A percentile compares a stretch with the other conserved stretches of the same genome.
Evolutionary conservation across 306 rosid genomes (phyloP).

Genomic region (Casuarina glauca): DNA sequence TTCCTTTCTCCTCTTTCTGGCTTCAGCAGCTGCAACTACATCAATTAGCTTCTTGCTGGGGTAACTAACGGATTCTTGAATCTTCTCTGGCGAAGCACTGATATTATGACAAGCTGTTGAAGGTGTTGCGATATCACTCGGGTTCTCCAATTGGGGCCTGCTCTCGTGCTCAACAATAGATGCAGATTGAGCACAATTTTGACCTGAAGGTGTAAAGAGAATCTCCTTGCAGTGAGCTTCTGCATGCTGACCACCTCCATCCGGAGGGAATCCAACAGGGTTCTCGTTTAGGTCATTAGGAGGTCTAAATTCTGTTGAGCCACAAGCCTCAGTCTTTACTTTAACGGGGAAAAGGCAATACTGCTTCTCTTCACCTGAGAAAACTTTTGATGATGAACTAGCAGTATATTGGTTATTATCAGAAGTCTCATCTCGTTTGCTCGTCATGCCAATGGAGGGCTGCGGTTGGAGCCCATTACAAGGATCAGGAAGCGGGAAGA

Average conservation of each 20-base stretch:
- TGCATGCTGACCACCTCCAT: conserved; percentile 38
- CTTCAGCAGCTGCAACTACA: conserved; percentile 75
- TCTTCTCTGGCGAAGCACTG: conserved; percentile 46
- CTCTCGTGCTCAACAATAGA: conserved; percentile 42
- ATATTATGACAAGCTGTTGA: conserved; percentile 36
- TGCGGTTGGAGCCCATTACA: conserved; percentile 52
- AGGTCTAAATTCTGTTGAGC: conserved; percentile 37
- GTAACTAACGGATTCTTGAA: conserved; percentile 36
- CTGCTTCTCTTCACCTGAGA: conserved; percentile 37
- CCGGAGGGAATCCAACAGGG: conserved; percentile 37
- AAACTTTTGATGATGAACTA: conserved; percentile 44
- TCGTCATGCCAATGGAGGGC: conserved; percentile 39
- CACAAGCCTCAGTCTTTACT: conserved; percentile 48
- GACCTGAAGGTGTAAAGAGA: conserved; percentile 22
- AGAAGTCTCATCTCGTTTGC: conserved; percentile 40
- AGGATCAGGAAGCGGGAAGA: conserved; percentile 56
- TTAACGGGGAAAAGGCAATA: conserved; percentile 36
- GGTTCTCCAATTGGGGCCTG: conserved; percentile 29
- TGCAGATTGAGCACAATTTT: conserved; percentile 28
- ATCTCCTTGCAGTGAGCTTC: conserved; percentile 39
- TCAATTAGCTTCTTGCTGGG: conserved; percentile 48
- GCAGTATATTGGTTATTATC: conserved; percentile 41
- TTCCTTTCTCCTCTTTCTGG: conserved; percentile 89
- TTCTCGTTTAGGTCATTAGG: conserved; percentile 29
- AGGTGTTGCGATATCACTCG: conserved; percentile 27